Evolutionary conservation across 352 stramenopile genomes (phyloP).

Genomic region (Phytophthora agathidicida): DNA sequence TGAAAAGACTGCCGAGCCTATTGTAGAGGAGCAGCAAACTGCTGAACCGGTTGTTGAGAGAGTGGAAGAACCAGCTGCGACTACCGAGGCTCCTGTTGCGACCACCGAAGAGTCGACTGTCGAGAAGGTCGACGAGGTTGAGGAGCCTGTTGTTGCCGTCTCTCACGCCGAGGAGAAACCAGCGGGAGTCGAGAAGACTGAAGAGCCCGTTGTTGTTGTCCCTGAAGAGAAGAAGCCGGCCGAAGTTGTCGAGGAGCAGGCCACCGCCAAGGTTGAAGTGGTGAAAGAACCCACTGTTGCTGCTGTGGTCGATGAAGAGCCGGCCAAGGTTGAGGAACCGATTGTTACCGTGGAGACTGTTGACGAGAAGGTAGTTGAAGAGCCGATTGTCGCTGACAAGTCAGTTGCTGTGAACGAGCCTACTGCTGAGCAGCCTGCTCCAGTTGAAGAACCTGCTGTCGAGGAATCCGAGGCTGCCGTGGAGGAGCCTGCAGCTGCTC

Average conservation of each 20-base stretch:
- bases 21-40: neutral
- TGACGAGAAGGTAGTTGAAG: neutral
- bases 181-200: neutral
- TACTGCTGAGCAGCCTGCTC: neutral
- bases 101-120: conserved; percentile 7
- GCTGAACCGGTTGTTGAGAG: conserved; percentile 4
- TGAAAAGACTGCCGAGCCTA: conserved; percentile 1
- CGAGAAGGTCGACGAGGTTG: neutral
- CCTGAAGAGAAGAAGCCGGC: conserved; percentile 3
- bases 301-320: neutral
- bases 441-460: neutral
- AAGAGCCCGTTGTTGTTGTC: conserved; percentile 8
- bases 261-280: too few species aligned
- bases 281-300: conserved; percentile 12
- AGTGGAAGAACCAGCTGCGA: conserved; percentile 8
- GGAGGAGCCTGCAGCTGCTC: neutral
- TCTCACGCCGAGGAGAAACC: conserved; percentile 1
- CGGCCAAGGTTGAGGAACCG: neutral
- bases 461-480: neutral
- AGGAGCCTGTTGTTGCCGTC: neutral
- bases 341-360: neutral
- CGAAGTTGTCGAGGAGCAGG: neutral
- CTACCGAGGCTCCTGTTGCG: conserved; percentile 7
- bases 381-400: neutral
- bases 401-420: neutral